These are phyloP conservation scores for Ogataea polymorpha DNA, from an alignment of 805 yeast species.

Conservation along the genomic window DNA sequence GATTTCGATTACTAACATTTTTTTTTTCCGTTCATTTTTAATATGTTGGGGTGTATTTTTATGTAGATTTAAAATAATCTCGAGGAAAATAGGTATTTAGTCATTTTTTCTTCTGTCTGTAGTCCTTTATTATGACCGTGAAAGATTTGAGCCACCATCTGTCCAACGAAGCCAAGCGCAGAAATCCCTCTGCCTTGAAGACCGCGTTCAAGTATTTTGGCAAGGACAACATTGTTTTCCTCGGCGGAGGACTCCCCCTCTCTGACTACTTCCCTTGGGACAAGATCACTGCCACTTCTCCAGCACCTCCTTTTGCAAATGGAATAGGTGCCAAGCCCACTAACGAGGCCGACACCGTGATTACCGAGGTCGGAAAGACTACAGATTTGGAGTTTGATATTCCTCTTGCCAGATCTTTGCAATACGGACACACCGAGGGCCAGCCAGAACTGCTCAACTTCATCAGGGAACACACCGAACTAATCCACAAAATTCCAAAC, in stretches of 20 bases:
- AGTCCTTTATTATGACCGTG: constrained; percentile 33
- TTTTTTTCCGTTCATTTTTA: background rate
- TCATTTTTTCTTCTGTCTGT: background rate
- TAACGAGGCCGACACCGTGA: constrained; percentile 36
- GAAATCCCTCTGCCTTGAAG: constrained; percentile 80
- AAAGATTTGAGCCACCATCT: constrained; percentile 73
- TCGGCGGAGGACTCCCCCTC: constrained; percentile 95
- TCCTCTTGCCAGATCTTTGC: constrained; percentile 81
- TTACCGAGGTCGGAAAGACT: constrained; percentile 37
- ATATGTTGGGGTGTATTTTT: background rate
- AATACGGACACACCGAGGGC: constrained; percentile 87
- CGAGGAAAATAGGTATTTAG: background rate
- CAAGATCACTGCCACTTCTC: constrained; percentile 63
- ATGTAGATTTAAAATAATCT: background rate
- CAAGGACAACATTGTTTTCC: constrained; percentile 74
- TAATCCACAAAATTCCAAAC: constrained; percentile 50
- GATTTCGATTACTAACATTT: background rate
- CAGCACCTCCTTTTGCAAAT: constrained; percentile 72
- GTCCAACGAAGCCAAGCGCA: constrained; percentile 73
- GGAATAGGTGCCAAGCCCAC: constrained; percentile 70
- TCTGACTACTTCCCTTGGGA: constrained; percentile 93
- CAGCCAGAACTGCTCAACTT: constrained; percentile 66
- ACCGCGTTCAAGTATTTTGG: constrained; percentile 74
- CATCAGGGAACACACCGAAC: constrained; percentile 70
- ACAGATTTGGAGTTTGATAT: constrained; percentile 52